Percentiles rank a stretch among this genome's conserved stretches.
Conservation (phyloP, 2,329 filamentous ascomycete species). For the Scopulariopsis brevicaulis region DNA sequence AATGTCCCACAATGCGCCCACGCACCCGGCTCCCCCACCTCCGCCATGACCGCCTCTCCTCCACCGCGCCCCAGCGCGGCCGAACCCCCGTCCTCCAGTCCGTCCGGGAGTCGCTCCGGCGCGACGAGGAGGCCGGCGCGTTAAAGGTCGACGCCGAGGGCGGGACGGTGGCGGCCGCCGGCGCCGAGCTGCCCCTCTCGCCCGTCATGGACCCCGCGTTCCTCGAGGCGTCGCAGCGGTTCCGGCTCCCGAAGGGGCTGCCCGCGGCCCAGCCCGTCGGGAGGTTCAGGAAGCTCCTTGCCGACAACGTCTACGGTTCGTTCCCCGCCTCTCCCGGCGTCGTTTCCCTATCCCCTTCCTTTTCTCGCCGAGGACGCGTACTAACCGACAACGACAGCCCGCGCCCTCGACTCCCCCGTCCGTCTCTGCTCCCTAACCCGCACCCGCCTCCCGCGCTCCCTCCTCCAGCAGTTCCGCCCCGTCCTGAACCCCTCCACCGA, state of each 20-base stretch:
- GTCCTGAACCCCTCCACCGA: slow-evolving; percentile 41
- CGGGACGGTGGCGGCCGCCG: slow-evolving; percentile 32
- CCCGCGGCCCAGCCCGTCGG: slow-evolving; percentile 16
- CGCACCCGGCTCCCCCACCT: neutral
- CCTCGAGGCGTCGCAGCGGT: slow-evolving; percentile 30
- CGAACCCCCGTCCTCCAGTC: neutral
- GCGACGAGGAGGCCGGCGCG: neutral
- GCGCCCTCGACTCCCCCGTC: slow-evolving; percentile 47
- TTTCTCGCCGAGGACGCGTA: neutral
- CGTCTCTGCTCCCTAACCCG: slow-evolving; percentile 42
- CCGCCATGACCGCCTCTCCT: neutral
- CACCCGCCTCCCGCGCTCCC: slow-evolving; percentile 41
- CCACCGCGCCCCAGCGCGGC: neutral
- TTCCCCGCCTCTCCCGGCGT: neutral
- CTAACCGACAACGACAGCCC: slow-evolving; percentile 28
- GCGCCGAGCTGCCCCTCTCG: slow-evolving; percentile 38
- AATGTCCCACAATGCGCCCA: neutral
- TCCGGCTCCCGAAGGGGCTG: slow-evolving; percentile 22
- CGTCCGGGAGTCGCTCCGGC: neutral
- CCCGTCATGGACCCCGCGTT: slow-evolving; percentile 41
- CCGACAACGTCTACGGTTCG: slow-evolving; percentile 54
- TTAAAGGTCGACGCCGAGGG: neutral
- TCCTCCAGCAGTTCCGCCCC: slow-evolving; percentile 51
- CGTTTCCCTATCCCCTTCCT: neutral
- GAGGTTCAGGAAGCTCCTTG: slow-evolving; percentile 46